phyloP scores from a whole-genome alignment of 768 basidiomycete species.

The Russula ochroleuca region DNA sequence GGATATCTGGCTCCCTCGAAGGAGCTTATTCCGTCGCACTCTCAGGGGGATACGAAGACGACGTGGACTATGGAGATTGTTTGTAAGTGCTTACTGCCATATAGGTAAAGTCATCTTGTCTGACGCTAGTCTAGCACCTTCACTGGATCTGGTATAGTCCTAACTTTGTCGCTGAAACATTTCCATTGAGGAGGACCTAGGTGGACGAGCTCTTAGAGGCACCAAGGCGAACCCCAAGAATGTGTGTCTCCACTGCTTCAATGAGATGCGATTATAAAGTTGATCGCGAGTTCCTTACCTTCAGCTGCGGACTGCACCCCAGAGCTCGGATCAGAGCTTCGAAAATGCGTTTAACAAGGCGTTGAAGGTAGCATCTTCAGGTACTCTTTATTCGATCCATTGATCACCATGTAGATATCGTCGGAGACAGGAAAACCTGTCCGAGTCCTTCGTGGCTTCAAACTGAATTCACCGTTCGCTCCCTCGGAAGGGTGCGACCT shows the following conservation, averaged over 20 bases:
- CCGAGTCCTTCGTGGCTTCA: conserved; percentile 84
- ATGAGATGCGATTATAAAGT: not conserved
- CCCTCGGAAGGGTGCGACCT: conserved; percentile 65
- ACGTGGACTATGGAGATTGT: conserved; percentile 74
- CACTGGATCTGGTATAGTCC: conserved; percentile 61
- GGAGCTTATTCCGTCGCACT: conserved; percentile 85
- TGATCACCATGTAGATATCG: conserved; percentile 48
- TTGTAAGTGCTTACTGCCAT: conserved; percentile 53
- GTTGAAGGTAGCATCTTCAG: conserved; percentile 44
- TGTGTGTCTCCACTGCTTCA: conserved; percentile 39
- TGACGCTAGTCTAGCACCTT: conserved; percentile 52
- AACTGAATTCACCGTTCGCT: conserved; percentile 65
- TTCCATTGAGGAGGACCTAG: conserved; percentile 34
- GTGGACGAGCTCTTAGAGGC: conserved; percentile 83
- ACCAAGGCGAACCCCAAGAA: conserved; percentile 82
- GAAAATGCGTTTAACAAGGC: conserved; percentile 68
- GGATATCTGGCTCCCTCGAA: conserved; percentile 60
- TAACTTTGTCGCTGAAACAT: not conserved
- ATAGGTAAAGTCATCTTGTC: not conserved
- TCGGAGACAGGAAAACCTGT: conserved; percentile 78
- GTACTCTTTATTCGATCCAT: not conserved
- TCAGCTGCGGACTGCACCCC: conserved; percentile 84
- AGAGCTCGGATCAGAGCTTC: conserved; percentile 79
- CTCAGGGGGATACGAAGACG: conserved; percentile 86
- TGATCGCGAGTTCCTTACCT: not conserved